phyloP scores from a whole-genome alignment of 2,329 filamentous ascomycete genomes.

The Claviceps cyperi region DNA sequence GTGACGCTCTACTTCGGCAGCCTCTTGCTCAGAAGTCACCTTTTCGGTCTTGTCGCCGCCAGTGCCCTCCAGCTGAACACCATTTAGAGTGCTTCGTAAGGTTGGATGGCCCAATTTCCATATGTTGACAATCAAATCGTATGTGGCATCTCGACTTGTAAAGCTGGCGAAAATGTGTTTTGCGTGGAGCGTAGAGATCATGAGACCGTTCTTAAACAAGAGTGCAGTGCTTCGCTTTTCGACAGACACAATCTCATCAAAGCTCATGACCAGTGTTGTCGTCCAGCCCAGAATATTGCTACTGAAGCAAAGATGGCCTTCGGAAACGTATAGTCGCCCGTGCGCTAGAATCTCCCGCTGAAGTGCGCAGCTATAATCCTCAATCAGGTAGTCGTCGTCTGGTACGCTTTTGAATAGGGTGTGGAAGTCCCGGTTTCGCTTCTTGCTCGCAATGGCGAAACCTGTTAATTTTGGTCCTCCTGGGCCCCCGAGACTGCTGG shows the following conservation, averaged over 20 bases:
- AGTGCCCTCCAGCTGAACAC: slow-evolving; percentile 65
- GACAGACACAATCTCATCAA: slow-evolving; percentile 92
- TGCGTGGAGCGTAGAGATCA: slow-evolving; percentile 89
- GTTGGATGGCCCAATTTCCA: slow-evolving; percentile 96
- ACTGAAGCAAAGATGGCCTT: slow-evolving; percentile 95
- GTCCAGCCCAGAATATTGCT: slow-evolving; percentile 98
- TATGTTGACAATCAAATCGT: slow-evolving; percentile 92
- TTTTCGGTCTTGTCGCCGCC: slow-evolving; percentile 90
- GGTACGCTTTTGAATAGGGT: slow-evolving; percentile 88
- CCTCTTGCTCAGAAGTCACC: slow-evolving; percentile 36
- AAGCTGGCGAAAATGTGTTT: slow-evolving; percentile 95
- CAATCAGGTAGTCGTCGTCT: slow-evolving; percentile 94
- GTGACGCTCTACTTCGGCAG: slow-evolving; percentile 23
- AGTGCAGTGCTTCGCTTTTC: slow-evolving; percentile 94
- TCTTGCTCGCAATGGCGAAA: slow-evolving; percentile 91
- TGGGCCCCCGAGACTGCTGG: slow-evolving; percentile 34
- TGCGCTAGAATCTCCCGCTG: slow-evolving; percentile 93
- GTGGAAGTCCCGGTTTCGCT: slow-evolving; percentile 92
- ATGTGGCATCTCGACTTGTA: slow-evolving; percentile 85
- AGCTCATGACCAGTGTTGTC: slow-evolving; percentile 93
- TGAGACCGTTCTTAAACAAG: slow-evolving; percentile 92
- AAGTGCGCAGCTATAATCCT: slow-evolving; percentile 93
- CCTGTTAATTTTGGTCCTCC: slow-evolving; percentile 62
- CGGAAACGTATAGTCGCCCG: slow-evolving; percentile 86
- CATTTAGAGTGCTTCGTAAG: slow-evolving; percentile 80